Evolutionary conservation across 2,329 filamentous ascomycete species (phyloP).

Genomic region (Escovopsis sp.): DNA sequence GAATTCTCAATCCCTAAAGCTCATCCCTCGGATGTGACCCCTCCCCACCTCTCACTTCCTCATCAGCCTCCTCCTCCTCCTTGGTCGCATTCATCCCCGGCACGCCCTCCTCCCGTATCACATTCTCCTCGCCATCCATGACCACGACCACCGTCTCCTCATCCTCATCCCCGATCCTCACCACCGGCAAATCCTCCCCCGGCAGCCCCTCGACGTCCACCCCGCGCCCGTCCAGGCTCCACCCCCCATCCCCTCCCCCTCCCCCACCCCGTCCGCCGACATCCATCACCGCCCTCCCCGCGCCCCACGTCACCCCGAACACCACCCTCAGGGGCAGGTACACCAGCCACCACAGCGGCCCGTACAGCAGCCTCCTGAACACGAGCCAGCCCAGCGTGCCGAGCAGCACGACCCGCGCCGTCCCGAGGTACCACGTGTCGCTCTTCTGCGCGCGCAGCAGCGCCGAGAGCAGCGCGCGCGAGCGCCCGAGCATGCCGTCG

Average conservation of each 20-base stretch:
- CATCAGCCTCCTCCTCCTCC: conserved; percentile 11
- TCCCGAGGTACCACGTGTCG: conserved; percentile 95
- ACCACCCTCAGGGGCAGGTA: conserved; percentile 64
- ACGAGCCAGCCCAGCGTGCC: conserved; percentile 72
- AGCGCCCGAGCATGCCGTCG: conserved; percentile 61
- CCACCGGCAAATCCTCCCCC: conserved; percentile 33
- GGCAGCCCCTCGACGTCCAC: conserved; percentile 21
- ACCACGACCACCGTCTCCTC: conserved; percentile 12
- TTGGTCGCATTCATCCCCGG: background rate
- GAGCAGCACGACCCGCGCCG: conserved; percentile 68
- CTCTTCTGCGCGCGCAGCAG: conserved; percentile 82
- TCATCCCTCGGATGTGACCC: conserved; percentile 23
- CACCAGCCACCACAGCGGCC: conserved; percentile 78
- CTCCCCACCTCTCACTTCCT: conserved; percentile 6
- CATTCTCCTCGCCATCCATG: conserved; percentile 13
- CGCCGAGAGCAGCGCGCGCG: conserved; percentile 60
- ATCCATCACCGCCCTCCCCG: conserved; percentile 37
- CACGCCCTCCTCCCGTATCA: conserved; percentile 8
- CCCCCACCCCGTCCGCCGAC: conserved; percentile 13
- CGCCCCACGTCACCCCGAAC: conserved; percentile 42
- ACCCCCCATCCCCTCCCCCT: conserved; percentile 13
- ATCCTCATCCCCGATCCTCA: conserved; percentile 23
- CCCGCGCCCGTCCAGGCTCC: conserved; percentile 6
- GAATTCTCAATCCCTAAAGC: conserved; percentile 13
- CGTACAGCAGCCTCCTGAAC: conserved; percentile 74